Conservation (phyloP, 2,329 filamentous ascomycete genomes). For the Diaporthe sp. region DNA sequence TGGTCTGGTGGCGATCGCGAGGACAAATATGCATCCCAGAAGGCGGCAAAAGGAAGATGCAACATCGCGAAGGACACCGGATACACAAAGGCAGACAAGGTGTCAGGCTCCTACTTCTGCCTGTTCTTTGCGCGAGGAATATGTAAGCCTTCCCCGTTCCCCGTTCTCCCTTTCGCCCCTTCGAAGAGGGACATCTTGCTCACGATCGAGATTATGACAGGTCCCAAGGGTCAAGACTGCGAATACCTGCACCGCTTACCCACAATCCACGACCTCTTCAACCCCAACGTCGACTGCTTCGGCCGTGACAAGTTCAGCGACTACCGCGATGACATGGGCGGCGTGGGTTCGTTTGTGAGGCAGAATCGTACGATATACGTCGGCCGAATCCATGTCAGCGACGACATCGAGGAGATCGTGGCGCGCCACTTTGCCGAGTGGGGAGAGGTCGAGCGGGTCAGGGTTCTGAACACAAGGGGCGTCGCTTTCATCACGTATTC, state of each 20-base stretch:
- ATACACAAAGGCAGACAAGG: constrained; percentile 82
- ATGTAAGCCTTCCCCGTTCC: constrained; percentile 61
- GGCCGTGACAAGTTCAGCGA: constrained; percentile 92
- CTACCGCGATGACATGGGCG: constrained; percentile 98
- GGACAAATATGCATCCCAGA: constrained; percentile 88
- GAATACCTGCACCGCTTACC: constrained; percentile 93
- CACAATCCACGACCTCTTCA: constrained; percentile 88
- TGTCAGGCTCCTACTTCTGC: constrained; percentile 90
- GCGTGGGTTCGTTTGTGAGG: constrained; percentile 92
- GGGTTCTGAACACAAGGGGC: constrained; percentile 88
- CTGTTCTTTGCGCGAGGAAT: constrained; percentile 88
- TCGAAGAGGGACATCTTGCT: not conserved
- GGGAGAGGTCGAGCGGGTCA: constrained; percentile 90
- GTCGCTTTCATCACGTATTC: constrained; percentile 96
- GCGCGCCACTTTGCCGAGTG: constrained; percentile 96
- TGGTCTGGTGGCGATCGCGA: constrained; percentile 97
- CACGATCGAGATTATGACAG: not conserved
- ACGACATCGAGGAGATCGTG: constrained; percentile 97
- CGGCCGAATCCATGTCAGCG: constrained; percentile 92
- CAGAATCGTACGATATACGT: constrained; percentile 96
- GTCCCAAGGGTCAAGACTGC: constrained; percentile 92
- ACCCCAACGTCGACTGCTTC: constrained; percentile 95
- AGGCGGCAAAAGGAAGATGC: constrained; percentile 86
- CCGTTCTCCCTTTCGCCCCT: constrained; percentile 76
- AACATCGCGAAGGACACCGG: constrained; percentile 85